Base-by-base conservation (phyloP, 768 basidiomycete species). In the Boletus reticulatus region DNA sequence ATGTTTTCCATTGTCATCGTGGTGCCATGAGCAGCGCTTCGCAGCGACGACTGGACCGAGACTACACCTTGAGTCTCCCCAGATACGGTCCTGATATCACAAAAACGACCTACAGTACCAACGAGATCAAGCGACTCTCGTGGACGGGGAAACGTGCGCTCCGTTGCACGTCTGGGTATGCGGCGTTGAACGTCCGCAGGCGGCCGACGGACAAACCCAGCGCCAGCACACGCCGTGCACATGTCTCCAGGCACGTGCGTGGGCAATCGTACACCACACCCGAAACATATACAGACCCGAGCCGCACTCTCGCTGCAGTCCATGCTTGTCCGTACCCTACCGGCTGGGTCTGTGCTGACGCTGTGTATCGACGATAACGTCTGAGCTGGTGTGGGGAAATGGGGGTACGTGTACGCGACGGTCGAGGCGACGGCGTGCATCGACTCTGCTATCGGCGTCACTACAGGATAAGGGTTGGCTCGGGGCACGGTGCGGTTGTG, bases 281-380 rank as follows among this genome's bases (percentile, higher is more conserved):
- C 67, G 8, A 51, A 58, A 43, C 67, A 62, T 52, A 58, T 50
- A 22, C 66, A 67, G 10, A 55, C 48, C 5, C 6, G 19, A 13
- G 6, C 34, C 11, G 3, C 29, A 29, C 6, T 29, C 29, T 8
- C 29, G 29, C 9, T 9, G 29, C 2, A 29, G 29, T 29, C 29
- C 8, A 29, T 8, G 29, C 29, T 3, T 29, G 29, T 29, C 29
- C 29, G 29, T 29, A 29, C 29, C 29, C 29, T 29, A 29, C 29
- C 29, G 29, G 2, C 8, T 29, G 29, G 0, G 29, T 29, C 29
- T 29, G 29, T 8, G 29, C 8, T 29, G 29, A 9, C 29, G 9
- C 9, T 3, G 29, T 29, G 29, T 9, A 29, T 29, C 7, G 29
- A 29, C 29, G 29, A 29, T 29, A 29, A 29, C 29, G 29, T 29